Conservation (phyloP, 352 stramenopile species). For the Globisporangium alternatum region DNA sequence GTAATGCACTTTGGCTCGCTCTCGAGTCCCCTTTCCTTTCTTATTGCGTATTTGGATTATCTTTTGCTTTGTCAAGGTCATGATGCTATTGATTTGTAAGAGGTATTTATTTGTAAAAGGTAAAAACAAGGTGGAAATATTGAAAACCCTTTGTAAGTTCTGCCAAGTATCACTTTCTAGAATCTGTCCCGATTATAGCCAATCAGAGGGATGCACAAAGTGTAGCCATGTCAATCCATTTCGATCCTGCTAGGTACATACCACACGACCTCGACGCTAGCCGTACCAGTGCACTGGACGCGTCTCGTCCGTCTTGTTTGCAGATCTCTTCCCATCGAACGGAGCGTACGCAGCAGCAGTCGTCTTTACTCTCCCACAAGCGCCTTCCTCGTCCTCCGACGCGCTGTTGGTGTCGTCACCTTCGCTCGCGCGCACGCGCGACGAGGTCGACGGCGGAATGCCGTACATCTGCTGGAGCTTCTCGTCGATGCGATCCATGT, state of each 20-base stretch:
- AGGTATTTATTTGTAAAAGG: too few relatives aligned
- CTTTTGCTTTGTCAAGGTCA: background rate
- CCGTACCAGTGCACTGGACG: constrained; percentile 12
- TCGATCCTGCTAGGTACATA: background rate
- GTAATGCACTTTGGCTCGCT: constrained; percentile 4
- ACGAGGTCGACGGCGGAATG: constrained; percentile 43
- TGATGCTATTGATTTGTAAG: background rate
- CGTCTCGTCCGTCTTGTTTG: constrained; percentile 8
- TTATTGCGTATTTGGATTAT: background rate
- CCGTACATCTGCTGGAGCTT: constrained; percentile 81
- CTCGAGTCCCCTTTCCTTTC: background rate
- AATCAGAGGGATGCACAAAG: background rate
- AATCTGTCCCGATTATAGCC: background rate
- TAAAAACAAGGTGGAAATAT: background rate
- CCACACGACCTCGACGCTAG: background rate
- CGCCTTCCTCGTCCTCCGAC: background rate
- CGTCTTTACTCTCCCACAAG: background rate
- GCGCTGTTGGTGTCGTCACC: background rate
- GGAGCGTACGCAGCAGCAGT: background rate
- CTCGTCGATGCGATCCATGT: constrained; percentile 82
- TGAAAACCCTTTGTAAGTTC: too few relatives aligned
- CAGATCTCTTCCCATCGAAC: background rate
- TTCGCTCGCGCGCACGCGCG: constrained; percentile 1
- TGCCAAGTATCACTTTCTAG: background rate
- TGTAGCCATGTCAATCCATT: constrained; percentile 3